Percentiles rank a stretch among this genome's conserved stretches.
These are phyloP conservation scores for Penium margaritaceum DNA, from an alignment of 139 green algal species.

Conservation along the genomic window DNA sequence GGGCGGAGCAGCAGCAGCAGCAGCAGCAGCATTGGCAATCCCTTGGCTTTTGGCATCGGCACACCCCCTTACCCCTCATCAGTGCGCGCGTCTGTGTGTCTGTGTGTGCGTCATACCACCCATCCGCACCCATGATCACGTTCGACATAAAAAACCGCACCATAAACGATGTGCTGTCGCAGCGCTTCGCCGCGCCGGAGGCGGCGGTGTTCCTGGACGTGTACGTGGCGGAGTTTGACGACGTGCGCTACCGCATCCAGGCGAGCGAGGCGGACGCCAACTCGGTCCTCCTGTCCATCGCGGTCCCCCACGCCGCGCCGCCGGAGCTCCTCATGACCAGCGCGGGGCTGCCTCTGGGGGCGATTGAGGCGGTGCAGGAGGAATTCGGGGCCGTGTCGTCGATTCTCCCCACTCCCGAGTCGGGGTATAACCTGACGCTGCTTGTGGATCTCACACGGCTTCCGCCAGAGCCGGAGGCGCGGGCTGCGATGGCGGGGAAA, in stretches of 20 bases:
- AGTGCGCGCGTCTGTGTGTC: too few relatives aligned
- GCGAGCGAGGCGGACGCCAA: background rate
- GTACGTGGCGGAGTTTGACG: background rate
- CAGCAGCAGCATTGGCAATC: too few relatives aligned
- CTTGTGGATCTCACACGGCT: background rate
- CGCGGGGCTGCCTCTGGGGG: background rate
- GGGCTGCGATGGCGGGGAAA: background rate
- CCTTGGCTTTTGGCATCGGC: too few relatives aligned
- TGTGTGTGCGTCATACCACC: too few relatives aligned
- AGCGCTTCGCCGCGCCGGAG: background rate
- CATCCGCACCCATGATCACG: too few relatives aligned
- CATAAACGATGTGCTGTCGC: background rate
- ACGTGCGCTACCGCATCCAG: constrained; percentile 4
- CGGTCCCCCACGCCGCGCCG: background rate
- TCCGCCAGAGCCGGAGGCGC: background rate
- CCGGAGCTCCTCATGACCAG: constrained; percentile 3
- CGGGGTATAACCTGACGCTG: constrained; percentile 3
- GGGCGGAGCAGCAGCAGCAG: too few relatives aligned
- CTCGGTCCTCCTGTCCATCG: background rate
- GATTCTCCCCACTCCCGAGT: background rate
- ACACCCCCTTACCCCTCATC: too few relatives aligned
- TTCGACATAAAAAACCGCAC: background rate
- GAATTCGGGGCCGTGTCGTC: background rate
- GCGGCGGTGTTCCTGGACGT: background rate
- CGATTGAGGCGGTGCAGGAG: background rate